Evolutionary conservation across 139 green algal species (phyloP).

Genomic region (Mychonastes homosphaera): DNA sequence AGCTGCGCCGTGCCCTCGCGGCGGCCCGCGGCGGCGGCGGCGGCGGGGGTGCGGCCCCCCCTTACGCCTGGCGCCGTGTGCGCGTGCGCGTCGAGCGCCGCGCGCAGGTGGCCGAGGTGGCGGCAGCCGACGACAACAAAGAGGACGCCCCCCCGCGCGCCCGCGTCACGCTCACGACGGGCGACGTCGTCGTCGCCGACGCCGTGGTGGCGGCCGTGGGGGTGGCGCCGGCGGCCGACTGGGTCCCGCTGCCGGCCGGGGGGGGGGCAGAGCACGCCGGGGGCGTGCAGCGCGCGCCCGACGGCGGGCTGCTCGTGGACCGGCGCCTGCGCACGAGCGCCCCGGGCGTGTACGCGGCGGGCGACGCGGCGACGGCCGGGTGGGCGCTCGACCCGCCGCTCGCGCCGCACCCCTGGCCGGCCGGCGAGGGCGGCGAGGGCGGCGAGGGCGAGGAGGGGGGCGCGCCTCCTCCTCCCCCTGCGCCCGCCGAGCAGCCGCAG

Average conservation of each 20-base stretch:
- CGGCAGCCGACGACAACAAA: too few species aligned
- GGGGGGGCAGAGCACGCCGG: background rate
- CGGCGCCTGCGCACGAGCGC: slow-evolving; percentile 19
- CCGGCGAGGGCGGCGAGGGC: too few species aligned
- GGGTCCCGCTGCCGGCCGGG: slow-evolving; percentile 45
- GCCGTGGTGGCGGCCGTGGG: slow-evolving; percentile 60
- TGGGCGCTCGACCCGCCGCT: slow-evolving; percentile 8
- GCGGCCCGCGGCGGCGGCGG: too few species aligned
- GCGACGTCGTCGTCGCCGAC: slow-evolving; percentile 36
- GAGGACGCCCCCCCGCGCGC: too few species aligned
- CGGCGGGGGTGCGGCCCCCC: too few species aligned
- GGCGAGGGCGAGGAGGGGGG: too few species aligned
- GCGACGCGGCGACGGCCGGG: slow-evolving; percentile 51
- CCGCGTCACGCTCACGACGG: slow-evolving; percentile 6
- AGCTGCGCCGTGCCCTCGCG: slow-evolving; percentile 14
- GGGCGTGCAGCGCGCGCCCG: slow-evolving; percentile 12
- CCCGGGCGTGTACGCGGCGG: slow-evolving; percentile 55
- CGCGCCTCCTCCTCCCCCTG: too few species aligned
- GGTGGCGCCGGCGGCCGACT: slow-evolving; percentile 47
- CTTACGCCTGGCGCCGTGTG: too few species aligned
- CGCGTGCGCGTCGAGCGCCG: too few species aligned
- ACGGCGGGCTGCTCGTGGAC: slow-evolving; percentile 62
- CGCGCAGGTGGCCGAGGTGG: too few species aligned
- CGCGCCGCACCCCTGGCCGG: too few species aligned
- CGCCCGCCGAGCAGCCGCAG: too few species aligned